These are phyloP conservation scores for Handroanthus guayacan DNA, from an alignment of 257 asterid species.

Conservation along the genomic window DNA sequence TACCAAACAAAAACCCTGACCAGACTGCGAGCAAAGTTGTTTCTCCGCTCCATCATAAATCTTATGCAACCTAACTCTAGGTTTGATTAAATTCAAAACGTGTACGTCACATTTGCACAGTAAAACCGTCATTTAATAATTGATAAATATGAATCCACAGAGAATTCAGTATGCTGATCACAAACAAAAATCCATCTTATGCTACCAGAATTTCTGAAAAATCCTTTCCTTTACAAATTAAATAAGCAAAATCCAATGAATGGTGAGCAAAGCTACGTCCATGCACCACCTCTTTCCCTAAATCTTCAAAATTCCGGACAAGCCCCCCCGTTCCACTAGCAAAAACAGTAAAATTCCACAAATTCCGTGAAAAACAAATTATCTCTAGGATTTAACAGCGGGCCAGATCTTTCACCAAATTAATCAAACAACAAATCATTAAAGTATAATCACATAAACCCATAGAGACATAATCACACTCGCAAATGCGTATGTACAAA, in stretches of 20 bases:
- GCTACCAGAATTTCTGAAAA: not conserved
- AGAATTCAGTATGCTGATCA: not conserved
- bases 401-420: constrained; percentile 16
- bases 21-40: not conserved
- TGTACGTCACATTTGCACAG: not conserved
- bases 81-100: not conserved
- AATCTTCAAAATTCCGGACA: constrained; percentile 7
- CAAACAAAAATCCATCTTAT: not conserved
- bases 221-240: not conserved
- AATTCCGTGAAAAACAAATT: not conserved
- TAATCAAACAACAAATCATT: not conserved
- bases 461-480: constrained; percentile 4
- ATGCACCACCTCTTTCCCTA: not conserved
- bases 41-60: not conserved
- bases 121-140: constrained; percentile 2
- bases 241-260: not conserved
- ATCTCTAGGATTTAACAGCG: not conserved
- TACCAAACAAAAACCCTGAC: not conserved
- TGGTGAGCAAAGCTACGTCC: not conserved
- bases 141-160: not conserved
- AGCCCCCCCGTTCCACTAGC: not conserved
- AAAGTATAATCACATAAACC: not conserved
- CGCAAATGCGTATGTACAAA: not conserved
- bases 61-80: not conserved
- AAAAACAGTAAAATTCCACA: constrained; percentile 1